phyloP scores from a whole-genome alignment of 2,329 filamentous ascomycete species.

The Bipolaris sorokiniana region DNA sequence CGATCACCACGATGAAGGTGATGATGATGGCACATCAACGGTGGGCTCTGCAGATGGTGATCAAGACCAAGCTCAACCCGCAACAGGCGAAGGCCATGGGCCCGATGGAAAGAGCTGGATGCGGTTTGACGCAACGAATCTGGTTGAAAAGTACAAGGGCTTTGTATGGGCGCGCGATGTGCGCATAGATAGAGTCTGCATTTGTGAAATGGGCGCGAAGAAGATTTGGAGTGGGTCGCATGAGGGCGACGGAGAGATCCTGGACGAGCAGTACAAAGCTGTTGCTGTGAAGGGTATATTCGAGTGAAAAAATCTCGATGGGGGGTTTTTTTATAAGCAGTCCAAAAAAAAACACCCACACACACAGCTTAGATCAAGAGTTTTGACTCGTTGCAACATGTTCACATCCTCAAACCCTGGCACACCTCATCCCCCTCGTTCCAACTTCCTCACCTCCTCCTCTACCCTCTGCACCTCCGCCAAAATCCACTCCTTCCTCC shows the following conservation, averaged over 20 bases:
- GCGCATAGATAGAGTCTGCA: slow-evolving; percentile 71
- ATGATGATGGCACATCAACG: slow-evolving; percentile 10
- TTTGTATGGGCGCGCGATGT: slow-evolving; percentile 75
- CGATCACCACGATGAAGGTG: background rate
- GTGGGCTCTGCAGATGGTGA: slow-evolving; percentile 10
- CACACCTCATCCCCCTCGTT: slow-evolving; percentile 2
- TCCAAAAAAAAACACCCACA: too few relatives aligned
- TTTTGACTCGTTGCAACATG: too few relatives aligned
- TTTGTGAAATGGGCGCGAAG: slow-evolving; percentile 89
- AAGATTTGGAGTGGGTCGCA: slow-evolving; percentile 54
- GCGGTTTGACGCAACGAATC: slow-evolving; percentile 50
- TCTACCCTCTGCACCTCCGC: slow-evolving; percentile 30
- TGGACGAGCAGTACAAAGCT: slow-evolving; percentile 61
- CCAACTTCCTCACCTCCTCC: slow-evolving; percentile 8
- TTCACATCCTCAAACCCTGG: too few relatives aligned
- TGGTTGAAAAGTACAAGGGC: slow-evolving; percentile 64
- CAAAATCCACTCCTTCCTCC: slow-evolving; percentile 40
- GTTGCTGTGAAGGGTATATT: slow-evolving; percentile 48
- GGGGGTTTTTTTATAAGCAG: too few relatives aligned
- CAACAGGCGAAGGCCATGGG: slow-evolving; percentile 12
- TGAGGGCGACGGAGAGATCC: slow-evolving; percentile 54
- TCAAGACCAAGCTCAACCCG: background rate
- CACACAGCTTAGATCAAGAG: too few relatives aligned
- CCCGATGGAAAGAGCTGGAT: slow-evolving; percentile 39
- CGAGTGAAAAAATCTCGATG: too few relatives aligned